phyloP scores from a whole-genome alignment of 768 basidiomycete species.

The Harrya chromipes region DNA sequence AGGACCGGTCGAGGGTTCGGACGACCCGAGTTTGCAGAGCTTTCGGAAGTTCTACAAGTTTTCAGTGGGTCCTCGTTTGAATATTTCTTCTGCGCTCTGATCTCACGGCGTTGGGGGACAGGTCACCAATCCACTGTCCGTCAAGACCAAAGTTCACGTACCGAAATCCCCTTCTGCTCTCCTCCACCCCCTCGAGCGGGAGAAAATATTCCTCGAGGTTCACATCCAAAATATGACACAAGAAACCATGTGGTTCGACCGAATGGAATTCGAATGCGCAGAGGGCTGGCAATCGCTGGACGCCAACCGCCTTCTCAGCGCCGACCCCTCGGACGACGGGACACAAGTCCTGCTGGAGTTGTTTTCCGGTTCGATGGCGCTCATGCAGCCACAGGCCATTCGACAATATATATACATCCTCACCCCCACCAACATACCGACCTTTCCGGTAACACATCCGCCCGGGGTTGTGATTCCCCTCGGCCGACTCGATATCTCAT shows the following conservation, averaged over 20 bases:
- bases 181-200: conserved; percentile 60
- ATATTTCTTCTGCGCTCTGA: background rate
- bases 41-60: conserved; percentile 94
- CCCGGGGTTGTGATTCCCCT: conserved; percentile 77
- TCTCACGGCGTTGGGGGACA: conserved; percentile 27
- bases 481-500: conserved; percentile 85
- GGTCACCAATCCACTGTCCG: conserved; percentile 93
- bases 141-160: conserved; percentile 90
- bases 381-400: conserved; percentile 81
- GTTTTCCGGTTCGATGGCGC: conserved; percentile 60
- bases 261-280: conserved; percentile 73
- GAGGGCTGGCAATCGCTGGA: conserved; percentile 64
- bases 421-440: conserved; percentile 44
- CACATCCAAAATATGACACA: conserved; percentile 88
- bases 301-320: conserved; percentile 39
- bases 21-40: conserved; percentile 58
- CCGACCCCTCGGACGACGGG: background rate
- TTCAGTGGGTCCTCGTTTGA: conserved; percentile 49
- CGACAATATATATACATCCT: conserved; percentile 89
- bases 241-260: conserved; percentile 73
- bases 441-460: conserved; percentile 46
- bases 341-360: conserved; percentile 32
- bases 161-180: conserved; percentile 71
- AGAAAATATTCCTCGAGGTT: conserved; percentile 88
- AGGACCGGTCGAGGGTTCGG: conserved; percentile 45